phyloP scores from a whole-genome alignment of 2,329 filamentous ascomycete species.

The Colletotrichum sp. region DNA sequence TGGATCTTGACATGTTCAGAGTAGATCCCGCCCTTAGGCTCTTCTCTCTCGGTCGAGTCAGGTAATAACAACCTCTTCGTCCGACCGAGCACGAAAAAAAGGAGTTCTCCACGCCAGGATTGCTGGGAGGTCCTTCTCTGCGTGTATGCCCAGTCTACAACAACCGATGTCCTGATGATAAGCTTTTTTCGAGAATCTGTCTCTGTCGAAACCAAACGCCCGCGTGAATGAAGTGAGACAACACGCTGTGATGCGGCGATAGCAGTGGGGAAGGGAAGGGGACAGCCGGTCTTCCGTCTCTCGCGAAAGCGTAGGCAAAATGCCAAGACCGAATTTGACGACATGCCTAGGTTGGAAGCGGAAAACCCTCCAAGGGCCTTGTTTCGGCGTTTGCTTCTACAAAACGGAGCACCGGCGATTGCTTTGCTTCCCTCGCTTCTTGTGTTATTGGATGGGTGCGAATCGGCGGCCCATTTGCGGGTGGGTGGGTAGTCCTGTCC shows the following conservation, averaged over 20 bases:
- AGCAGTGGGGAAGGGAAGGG: background rate
- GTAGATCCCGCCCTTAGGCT: background rate
- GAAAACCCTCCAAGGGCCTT: background rate
- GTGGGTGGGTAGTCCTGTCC: fast-evolving
- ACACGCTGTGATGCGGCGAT: background rate
- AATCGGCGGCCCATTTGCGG: background rate
- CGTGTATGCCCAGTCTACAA: background rate
- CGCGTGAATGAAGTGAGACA: background rate
- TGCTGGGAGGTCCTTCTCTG: fast-evolving
- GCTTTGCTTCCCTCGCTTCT: too few species aligned
- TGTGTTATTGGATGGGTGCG: background rate
- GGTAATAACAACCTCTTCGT: background rate
- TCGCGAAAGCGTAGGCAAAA: background rate
- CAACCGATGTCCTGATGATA: background rate
- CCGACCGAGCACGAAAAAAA: too few species aligned
- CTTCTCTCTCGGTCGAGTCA: background rate
- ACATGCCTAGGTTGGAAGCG: background rate
- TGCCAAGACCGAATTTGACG: background rate
- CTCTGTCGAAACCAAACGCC: background rate
- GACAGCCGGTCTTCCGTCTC: background rate
- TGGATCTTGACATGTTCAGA: background rate
- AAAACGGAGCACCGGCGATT: background rate
- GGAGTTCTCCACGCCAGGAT: too few species aligned
- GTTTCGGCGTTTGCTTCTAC: background rate
- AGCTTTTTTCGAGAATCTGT: background rate